A percentile compares a stretch with the other conserved stretches of the same genome.
These are phyloP conservation scores for Teratosphaeria pseudoeucalypti DNA, from an alignment of 2,329 filamentous ascomycete genomes.

Conservation along the genomic window DNA sequence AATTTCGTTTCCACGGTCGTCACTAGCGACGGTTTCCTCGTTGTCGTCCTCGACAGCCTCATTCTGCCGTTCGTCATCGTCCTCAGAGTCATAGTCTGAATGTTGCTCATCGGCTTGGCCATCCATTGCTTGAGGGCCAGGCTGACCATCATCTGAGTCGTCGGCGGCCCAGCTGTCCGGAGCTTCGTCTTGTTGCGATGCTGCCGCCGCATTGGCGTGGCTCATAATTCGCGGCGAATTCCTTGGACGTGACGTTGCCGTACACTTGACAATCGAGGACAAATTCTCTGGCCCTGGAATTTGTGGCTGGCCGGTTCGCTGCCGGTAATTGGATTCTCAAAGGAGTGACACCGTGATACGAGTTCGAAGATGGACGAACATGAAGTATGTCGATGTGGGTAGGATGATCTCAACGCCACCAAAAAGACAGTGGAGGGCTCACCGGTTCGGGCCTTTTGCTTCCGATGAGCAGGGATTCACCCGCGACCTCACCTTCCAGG, in stretches of 20 bases:
- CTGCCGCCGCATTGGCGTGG: background rate
- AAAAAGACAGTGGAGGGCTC: background rate
- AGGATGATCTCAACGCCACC: background rate
- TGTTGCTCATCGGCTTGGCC: background rate
- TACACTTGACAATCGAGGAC: background rate
- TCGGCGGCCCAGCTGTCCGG: background rate
- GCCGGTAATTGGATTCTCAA: background rate
- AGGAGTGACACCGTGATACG: background rate
- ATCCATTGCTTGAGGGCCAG: background rate
- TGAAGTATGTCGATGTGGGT: background rate
- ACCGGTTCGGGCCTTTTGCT: background rate
- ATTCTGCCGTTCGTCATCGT: background rate
- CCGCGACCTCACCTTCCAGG: background rate
- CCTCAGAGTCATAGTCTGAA: background rate
- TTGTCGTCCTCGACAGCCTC: constrained; percentile 1
- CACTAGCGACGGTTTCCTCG: constrained; percentile 6
- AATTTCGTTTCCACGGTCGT: constrained; percentile 4
- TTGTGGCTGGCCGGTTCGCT: background rate
- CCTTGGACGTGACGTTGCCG: background rate
- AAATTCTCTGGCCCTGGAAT: background rate
- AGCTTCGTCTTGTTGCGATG: background rate
- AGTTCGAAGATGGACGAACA: background rate
- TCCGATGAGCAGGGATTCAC: background rate
- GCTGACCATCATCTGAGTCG: background rate
- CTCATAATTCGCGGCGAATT: background rate